phyloP scores from a whole-genome alignment of 495 filamentous ascomycete species.

The Daldinia caldariorum region DNA sequence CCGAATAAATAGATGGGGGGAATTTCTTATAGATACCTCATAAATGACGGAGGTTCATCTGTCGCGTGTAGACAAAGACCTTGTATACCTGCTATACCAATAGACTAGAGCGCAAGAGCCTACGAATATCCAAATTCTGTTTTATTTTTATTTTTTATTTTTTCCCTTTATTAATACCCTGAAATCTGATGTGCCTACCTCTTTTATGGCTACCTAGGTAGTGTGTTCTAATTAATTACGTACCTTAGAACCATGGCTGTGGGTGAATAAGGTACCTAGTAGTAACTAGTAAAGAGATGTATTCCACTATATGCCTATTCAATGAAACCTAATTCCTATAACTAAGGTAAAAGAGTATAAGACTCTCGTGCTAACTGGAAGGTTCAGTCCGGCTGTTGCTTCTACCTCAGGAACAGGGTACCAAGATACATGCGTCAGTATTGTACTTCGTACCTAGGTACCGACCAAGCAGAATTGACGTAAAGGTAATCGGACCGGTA shows the following conservation, averaged over 20 bases:
- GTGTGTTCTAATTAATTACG: too few relatives aligned
- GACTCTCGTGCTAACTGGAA: background rate
- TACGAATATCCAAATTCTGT: constrained; percentile 24
- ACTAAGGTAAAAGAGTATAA: too few relatives aligned
- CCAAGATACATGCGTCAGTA: background rate
- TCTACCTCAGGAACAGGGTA: background rate
- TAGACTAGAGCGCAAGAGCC: constrained; percentile 37
- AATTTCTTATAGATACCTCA: constrained; percentile 9
- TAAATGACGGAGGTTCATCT: constrained; percentile 19
- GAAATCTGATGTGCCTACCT: too few relatives aligned
- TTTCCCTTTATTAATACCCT: too few relatives aligned
- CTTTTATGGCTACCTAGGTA: too few relatives aligned
- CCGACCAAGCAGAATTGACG: constrained; percentile 36
- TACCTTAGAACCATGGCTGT: too few relatives aligned
- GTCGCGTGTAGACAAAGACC: constrained; percentile 46
- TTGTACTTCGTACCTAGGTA: too few relatives aligned
- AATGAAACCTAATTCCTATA: too few relatives aligned
- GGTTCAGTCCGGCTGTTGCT: background rate
- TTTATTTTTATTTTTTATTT: too few relatives aligned
- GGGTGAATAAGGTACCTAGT: too few relatives aligned
- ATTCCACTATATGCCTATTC: too few relatives aligned
- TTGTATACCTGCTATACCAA: constrained; percentile 44
- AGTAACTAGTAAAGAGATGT: too few relatives aligned
- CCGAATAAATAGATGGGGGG: constrained; percentile 51
- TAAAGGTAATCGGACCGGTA: constrained; percentile 40